Evolutionary conservation across 768 basidiomycete genomes (phyloP), one percentile per base, ranked within the genome.

Genomic region (Lactifluus pinguis): DNA sequence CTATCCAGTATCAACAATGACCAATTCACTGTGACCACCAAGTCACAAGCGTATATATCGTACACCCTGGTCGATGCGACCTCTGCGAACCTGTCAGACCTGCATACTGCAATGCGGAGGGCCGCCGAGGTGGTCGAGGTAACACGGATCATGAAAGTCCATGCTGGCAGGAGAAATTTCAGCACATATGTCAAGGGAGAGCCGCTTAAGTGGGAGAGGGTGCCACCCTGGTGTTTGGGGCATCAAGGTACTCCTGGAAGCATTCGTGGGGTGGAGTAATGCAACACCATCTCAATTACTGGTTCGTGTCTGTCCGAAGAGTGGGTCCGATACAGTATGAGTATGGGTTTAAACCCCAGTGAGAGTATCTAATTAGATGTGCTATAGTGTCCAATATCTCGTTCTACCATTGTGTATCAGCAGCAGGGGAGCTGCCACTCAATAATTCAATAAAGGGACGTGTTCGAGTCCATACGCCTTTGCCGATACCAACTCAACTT

Each of bases 161-260:
- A 87, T 74, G 92, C 87, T 2, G 94, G 94, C 4, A 76, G 94
- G 65, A 92, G 2, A 25, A 25, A 25, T 1, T 25, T 25, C 25
- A 25, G 89, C 66, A 89, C 89, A 2, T 98, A 98, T 73, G 82
- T 95, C 42, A 87, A 86, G 63, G 80, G 83, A 15, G 79, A 81
- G 45, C 75, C 82, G 65, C 75, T 95, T 56, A 82, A 75, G 69
- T 73, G 78, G 57, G 77, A 86, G 71, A 77, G 74, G 41, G 78
- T 90, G 21, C 74, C 92, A 98, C 73, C 92, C 93, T 0, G 94
- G 94, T 42, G 94, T 94, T 34, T 92, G 92, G 89, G 92, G 92
- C 50, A 83, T 95, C 57, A 88, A 86, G 68, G 78, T 80, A 9
- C 81, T 92, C 58, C 67, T 92, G 59, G 82, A 88, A 69, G 82